Percentiles rank a stretch among this genome's conserved stretches.
These are phyloP conservation scores for Apiotrichum porosum DNA, from an alignment of 1,284 basidiomycete genomes.

Conservation along the genomic window DNA sequence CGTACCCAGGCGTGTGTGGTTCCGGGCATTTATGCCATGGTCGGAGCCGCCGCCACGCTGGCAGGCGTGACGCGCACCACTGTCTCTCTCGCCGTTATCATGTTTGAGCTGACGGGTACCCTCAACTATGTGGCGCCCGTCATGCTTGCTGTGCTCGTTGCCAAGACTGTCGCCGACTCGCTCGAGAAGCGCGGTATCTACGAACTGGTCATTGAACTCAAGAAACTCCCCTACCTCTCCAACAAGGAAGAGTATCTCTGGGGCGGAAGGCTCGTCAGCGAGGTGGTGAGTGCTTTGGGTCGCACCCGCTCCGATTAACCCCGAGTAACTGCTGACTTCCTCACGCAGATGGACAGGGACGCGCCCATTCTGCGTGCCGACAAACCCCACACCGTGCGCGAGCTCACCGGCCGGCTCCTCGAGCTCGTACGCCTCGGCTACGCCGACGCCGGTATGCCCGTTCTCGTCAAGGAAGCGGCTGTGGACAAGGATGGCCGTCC, in stretches of 20 bases:
- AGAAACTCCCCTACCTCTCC: slow-evolving; percentile 85
- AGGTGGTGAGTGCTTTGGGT: slow-evolving; percentile 68
- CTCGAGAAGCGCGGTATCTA: slow-evolving; percentile 93
- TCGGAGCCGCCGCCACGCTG: slow-evolving; percentile 80
- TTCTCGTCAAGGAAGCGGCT: slow-evolving; percentile 56
- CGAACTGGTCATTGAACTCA: slow-evolving; percentile 84
- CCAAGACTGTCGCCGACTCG: slow-evolving; percentile 88
- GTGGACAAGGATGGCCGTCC: slow-evolving; percentile 39
- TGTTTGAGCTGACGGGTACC: slow-evolving; percentile 93
- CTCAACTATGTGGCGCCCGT: slow-evolving; percentile 92
- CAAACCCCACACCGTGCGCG: slow-evolving; percentile 40
- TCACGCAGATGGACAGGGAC: slow-evolving; percentile 52
- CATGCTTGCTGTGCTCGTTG: slow-evolving; percentile 79
- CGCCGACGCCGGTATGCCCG: slow-evolving; percentile 81
- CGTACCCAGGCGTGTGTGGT: slow-evolving; percentile 50
- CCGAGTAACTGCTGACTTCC: slow-evolving; percentile 4
- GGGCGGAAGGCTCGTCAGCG: slow-evolving; percentile 66
- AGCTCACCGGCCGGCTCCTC: slow-evolving; percentile 40
- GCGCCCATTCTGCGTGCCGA: slow-evolving; percentile 40
- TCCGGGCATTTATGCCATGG: slow-evolving; percentile 84
- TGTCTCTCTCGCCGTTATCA: slow-evolving; percentile 91
- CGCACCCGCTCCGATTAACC: too few relatives aligned
- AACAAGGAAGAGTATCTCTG: slow-evolving; percentile 82
- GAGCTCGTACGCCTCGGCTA: slow-evolving; percentile 39
- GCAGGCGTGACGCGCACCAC: slow-evolving; percentile 70